Conservation (phyloP, 2,329 filamentous ascomycete genomes). For the Colletotrichum noveboracense region DNA sequence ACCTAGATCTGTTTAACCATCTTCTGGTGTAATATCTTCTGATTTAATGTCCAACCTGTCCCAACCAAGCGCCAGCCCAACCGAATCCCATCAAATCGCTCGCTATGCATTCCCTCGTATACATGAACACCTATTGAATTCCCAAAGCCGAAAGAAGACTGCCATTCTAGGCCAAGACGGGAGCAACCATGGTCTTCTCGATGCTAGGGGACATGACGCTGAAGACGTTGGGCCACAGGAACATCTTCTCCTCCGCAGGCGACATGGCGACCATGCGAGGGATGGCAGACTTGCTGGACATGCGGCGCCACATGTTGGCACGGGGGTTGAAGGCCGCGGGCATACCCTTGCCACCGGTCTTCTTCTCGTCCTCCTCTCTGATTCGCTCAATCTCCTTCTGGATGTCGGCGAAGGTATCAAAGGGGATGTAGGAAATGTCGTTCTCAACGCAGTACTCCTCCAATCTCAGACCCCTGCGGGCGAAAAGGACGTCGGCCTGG, state of each 20-base stretch:
- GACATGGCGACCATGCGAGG: conserved; percentile 33
- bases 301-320: conserved; percentile 71
- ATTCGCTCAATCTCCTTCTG: conserved; percentile 64
- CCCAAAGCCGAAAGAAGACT: not conserved
- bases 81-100: not conserved
- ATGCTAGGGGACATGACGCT: conserved; percentile 40
- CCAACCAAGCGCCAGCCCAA: not conserved
- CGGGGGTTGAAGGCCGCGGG: conserved; percentile 70
- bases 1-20: not conserved
- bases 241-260: conserved; percentile 66
- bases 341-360: conserved; percentile 64
- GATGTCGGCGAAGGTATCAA: conserved; percentile 71
- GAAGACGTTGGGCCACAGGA: conserved; percentile 67
- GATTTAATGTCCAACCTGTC: not conserved
- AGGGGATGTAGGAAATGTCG: conserved; percentile 63
- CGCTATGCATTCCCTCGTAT: conserved; percentile 11
- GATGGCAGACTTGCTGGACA: conserved; percentile 62
- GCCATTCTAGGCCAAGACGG: not conserved
- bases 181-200: conserved; percentile 22
- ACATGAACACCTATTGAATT: not conserved
- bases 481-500: conserved; percentile 72
- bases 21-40: not conserved
- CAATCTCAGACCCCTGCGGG: conserved; percentile 65
- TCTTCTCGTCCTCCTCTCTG: conserved; percentile 62
- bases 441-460: conserved; percentile 72